phyloP scores from a whole-genome alignment of 2,329 filamentous ascomycete genomes.

The Stylonectria norvegica region DNA sequence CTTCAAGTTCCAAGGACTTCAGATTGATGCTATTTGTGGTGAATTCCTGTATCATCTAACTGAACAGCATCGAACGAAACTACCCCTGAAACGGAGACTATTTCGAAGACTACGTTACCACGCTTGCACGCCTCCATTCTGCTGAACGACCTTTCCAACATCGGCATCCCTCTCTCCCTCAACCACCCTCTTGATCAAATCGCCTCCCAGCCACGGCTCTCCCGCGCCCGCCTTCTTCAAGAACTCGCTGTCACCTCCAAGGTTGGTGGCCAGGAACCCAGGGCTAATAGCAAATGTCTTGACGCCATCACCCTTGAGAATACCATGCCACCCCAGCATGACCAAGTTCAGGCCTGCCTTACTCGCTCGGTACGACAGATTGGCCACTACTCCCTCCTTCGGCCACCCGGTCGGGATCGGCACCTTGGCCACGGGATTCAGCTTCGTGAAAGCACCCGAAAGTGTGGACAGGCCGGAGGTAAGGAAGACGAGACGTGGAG shows the following conservation, averaged over 20 bases:
- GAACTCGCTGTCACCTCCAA: conserved; percentile 34
- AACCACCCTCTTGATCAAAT: conserved; percentile 38
- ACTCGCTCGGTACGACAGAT: conserved; percentile 20
- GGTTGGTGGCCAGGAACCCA: conserved; percentile 45
- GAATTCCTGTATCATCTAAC: no score
- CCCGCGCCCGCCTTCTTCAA: conserved; percentile 34
- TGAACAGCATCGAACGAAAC: no score
- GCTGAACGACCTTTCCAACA: conserved; percentile 36
- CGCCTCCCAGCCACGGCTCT: conserved; percentile 35
- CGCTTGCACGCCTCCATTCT: conserved; percentile 25
- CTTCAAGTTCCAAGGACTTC: no score
- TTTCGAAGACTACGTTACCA: no score
- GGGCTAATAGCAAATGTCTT: conserved; percentile 48
- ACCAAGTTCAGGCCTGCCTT: conserved; percentile 31
- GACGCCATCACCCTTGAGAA: conserved; percentile 46
- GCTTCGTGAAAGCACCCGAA: conserved; percentile 26
- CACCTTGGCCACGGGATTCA: conserved; percentile 19
- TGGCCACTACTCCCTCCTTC: conserved; percentile 44
- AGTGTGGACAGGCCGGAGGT: conserved; percentile 42
- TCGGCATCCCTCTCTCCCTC: conserved; percentile 42
- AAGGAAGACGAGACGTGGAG: conserved; percentile 49
- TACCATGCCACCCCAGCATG: conserved; percentile 42
- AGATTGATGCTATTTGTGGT: no score
- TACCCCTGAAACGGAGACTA: no score
- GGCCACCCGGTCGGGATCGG: conserved; percentile 43